These are phyloP conservation scores for Neurospora discreta DNA, from an alignment of 495 filamentous ascomycete species.

Conservation along the genomic window DNA sequence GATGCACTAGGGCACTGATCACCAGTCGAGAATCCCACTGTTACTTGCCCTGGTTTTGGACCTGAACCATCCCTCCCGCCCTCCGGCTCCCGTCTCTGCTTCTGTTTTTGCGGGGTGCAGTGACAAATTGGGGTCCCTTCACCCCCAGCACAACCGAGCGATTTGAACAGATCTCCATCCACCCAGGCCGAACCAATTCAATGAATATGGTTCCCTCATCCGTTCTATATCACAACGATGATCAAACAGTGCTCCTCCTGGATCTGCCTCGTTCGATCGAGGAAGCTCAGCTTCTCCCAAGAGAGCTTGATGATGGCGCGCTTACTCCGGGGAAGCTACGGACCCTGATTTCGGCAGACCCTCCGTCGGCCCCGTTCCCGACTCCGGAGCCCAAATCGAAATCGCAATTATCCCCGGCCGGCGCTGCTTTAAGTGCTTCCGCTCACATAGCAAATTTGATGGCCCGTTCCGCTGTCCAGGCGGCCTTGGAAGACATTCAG, in stretches of 20 bases:
- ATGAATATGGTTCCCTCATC: constrained; percentile 14
- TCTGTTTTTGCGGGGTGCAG: neutral
- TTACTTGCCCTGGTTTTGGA: neutral
- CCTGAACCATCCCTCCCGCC: neutral
- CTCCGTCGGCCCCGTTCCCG: constrained; percentile 28
- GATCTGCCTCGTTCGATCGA: constrained; percentile 38
- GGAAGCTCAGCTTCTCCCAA: constrained; percentile 31
- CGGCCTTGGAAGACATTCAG: constrained; percentile 28
- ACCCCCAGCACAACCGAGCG: neutral
- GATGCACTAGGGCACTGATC: neutral
- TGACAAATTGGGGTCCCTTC: neutral
- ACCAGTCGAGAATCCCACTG: neutral
- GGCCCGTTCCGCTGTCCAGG: constrained; percentile 28
- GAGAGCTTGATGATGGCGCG: constrained; percentile 2
- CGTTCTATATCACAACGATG: constrained; percentile 30
- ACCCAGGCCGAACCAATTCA: neutral
- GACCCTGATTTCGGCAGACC: constrained; percentile 24
- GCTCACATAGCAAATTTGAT: constrained; percentile 36
- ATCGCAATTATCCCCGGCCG: neutral
- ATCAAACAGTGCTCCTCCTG: constrained; percentile 25
- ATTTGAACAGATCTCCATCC: neutral
- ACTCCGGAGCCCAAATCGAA: constrained; percentile 32
- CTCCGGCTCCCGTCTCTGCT: neutral
- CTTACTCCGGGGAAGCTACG: constrained; percentile 10
- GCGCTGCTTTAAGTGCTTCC: constrained; percentile 9